Evolutionary conservation across 2,329 filamentous ascomycete species (phyloP).

Genomic region (Aspergillus pseudoterreus): DNA sequence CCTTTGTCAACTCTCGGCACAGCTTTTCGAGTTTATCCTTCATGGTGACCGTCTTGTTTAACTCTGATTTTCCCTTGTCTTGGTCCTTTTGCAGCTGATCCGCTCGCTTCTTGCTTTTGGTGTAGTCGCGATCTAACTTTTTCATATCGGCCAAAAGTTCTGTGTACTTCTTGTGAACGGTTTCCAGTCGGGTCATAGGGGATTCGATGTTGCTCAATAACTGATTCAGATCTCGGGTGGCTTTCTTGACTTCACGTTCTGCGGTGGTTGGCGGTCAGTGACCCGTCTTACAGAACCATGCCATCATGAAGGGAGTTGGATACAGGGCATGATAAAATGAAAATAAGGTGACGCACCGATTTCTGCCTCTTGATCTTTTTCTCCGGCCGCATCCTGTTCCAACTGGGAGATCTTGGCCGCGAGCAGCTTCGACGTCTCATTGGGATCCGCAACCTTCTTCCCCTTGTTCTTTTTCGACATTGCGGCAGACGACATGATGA

Average conservation of each 20-base stretch:
- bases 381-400: slow-evolving; percentile 86
- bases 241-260: slow-evolving; percentile 94
- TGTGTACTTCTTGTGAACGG: slow-evolving; percentile 84
- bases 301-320: slow-evolving; percentile 14
- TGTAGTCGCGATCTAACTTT: slow-evolving; percentile 85
- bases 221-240: slow-evolving; percentile 83
- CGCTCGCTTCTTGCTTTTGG: slow-evolving; percentile 92
- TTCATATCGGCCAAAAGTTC: slow-evolving; percentile 95
- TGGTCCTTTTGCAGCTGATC: slow-evolving; percentile 96
- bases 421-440: slow-evolving; percentile 85
- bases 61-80: slow-evolving; percentile 79
- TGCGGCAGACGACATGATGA: slow-evolving; percentile 45
- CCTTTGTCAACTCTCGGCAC: slow-evolving; percentile 87
- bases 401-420: slow-evolving; percentile 92
- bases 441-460: slow-evolving; percentile 80
- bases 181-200: slow-evolving; percentile 85
- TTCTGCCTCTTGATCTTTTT: slow-evolving; percentile 93
- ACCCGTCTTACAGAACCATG: slow-evolving; percentile 6
- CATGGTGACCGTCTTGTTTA: slow-evolving; percentile 83
- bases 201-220: slow-evolving; percentile 85
- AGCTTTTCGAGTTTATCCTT: slow-evolving; percentile 98
- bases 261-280: slow-evolving; percentile 27
- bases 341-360: slow-evolving; percentile 64
- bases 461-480: slow-evolving; percentile 73
- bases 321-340: slow-evolving; percentile 1